Conservation (phyloP, 108 stramenopile species). For the Skeletonema tropicum region DNA sequence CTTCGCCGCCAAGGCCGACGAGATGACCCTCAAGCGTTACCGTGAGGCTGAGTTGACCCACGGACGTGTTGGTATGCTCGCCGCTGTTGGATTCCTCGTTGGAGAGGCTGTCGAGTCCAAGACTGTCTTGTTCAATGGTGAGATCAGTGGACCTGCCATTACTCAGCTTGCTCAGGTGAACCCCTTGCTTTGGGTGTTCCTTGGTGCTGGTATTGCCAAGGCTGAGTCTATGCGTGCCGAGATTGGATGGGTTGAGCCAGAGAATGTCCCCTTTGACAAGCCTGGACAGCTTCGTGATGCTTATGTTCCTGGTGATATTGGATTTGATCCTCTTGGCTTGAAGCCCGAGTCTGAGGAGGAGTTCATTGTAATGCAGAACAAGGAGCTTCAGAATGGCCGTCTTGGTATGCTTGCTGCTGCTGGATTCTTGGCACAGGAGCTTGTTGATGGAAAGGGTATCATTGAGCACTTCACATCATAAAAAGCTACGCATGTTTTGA, state of each 20-base stretch:
- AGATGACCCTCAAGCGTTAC: slow-evolving; percentile 54
- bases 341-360: slow-evolving; percentile 65
- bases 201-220: slow-evolving; percentile 32
- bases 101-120: slow-evolving; percentile 64
- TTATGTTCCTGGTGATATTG: slow-evolving; percentile 81
- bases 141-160: slow-evolving; percentile 57
- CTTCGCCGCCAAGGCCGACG: slow-evolving; percentile 62
- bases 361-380: slow-evolving; percentile 70
- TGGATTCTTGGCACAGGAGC: slow-evolving; percentile 81
- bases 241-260: slow-evolving; percentile 40
- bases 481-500: background rate
- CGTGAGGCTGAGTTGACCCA: slow-evolving; percentile 77
- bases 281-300: slow-evolving; percentile 62
- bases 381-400: slow-evolving; percentile 90
- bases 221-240: slow-evolving; percentile 58
- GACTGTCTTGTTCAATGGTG: slow-evolving; percentile 72
- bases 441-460: slow-evolving; percentile 70
- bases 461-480: slow-evolving; percentile 37
- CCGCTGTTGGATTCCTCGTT: slow-evolving; percentile 66
- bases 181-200: slow-evolving; percentile 17
- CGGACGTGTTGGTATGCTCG: slow-evolving; percentile 61
- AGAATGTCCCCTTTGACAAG: slow-evolving; percentile 49
- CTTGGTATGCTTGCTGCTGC: slow-evolving; percentile 82
- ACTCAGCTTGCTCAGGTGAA: slow-evolving; percentile 45
- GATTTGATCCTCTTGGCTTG: slow-evolving; percentile 85